phyloP scores from a whole-genome alignment of 2,329 filamentous ascomycete species.

The Tympanopsis confertula region DNA sequence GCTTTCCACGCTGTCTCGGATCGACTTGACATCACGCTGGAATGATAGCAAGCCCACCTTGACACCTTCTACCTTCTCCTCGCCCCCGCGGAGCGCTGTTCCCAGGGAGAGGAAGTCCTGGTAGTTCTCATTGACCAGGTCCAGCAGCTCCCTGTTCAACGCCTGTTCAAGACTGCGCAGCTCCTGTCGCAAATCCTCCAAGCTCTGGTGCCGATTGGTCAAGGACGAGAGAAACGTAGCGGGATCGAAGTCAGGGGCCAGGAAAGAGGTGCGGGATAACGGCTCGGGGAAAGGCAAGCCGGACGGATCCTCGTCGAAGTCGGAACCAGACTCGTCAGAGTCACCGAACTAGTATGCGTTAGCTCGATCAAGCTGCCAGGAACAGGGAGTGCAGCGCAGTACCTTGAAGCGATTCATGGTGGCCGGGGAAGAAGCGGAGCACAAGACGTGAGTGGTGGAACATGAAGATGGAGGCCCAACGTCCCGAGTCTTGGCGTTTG shows the following conservation, averaged over 20 bases:
- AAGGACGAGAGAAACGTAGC: constrained; percentile 70
- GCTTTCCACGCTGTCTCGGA: constrained; percentile 54
- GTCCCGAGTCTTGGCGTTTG: too few relatives aligned
- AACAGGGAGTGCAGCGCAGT: too few relatives aligned
- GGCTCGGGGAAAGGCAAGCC: constrained; percentile 81
- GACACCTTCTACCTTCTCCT: constrained; percentile 84
- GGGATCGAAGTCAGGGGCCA: constrained; percentile 66
- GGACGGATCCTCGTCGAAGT: constrained; percentile 45
- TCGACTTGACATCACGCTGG: constrained; percentile 64
- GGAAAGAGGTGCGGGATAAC: constrained; percentile 72
- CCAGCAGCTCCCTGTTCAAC: constrained; percentile 76
- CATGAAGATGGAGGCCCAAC: too few relatives aligned
- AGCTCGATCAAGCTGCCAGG: too few relatives aligned
- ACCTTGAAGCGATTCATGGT: too few relatives aligned
- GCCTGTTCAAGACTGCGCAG: constrained; percentile 69
- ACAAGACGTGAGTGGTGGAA: too few relatives aligned
- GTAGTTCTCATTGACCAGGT: constrained; percentile 92
- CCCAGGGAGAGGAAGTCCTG: constrained; percentile 80
- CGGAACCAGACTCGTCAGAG: constrained; percentile 25
- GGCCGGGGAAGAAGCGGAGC: too few relatives aligned
- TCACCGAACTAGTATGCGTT: constrained; percentile 30
- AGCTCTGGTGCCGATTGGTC: constrained; percentile 81
- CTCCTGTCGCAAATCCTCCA: constrained; percentile 83
- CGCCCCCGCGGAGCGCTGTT: constrained; percentile 70
- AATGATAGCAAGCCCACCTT: constrained; percentile 80